phyloP scores from a whole-genome alignment of 2,329 filamentous ascomycete species.

The Colletotrichum agaves region DNA sequence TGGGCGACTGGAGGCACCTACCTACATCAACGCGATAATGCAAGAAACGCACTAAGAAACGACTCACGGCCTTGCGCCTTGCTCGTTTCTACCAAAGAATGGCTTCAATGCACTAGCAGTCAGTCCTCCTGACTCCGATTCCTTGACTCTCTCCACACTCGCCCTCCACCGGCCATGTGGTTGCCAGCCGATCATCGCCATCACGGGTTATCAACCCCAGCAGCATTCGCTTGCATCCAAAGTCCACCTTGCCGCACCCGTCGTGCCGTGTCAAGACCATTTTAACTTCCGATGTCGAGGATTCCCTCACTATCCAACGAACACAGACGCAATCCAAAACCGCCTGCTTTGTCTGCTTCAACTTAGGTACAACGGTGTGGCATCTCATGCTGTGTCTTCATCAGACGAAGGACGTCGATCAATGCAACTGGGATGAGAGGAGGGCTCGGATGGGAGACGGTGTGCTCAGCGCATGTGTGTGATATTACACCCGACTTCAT shows the following conservation, averaged over 20 bases:
- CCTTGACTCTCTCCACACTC: slow-evolving; percentile 25
- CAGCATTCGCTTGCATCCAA: slow-evolving; percentile 13
- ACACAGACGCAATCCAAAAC: slow-evolving; percentile 13
- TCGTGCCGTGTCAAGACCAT: not conserved
- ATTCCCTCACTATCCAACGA: not conserved
- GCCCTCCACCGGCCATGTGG: slow-evolving; percentile 7
- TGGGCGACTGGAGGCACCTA: slow-evolving; percentile 15
- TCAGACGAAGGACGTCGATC: slow-evolving; percentile 2
- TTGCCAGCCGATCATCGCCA: slow-evolving; percentile 14
- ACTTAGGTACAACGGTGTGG: slow-evolving; percentile 14
- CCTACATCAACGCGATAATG: slow-evolving; percentile 21
- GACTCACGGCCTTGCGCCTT: slow-evolving; percentile 16
- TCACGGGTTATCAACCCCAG: slow-evolving; percentile 7
- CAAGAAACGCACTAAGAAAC: slow-evolving; percentile 29
- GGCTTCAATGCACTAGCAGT: slow-evolving; percentile 18
- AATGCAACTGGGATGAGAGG: slow-evolving; percentile 1
- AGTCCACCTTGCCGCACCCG: slow-evolving; percentile 5
- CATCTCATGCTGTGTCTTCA: slow-evolving; percentile 8
- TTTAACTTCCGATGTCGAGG: not conserved
- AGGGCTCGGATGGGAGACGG: not conserved
- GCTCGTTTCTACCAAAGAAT: slow-evolving; percentile 8
- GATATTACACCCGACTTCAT: not conserved
- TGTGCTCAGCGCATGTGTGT: not conserved
- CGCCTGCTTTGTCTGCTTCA: not conserved
- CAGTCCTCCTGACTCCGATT: slow-evolving; percentile 16